phyloP scores from a whole-genome alignment of 139 green algal genomes.

The Tetradesmus obliquus region DNA sequence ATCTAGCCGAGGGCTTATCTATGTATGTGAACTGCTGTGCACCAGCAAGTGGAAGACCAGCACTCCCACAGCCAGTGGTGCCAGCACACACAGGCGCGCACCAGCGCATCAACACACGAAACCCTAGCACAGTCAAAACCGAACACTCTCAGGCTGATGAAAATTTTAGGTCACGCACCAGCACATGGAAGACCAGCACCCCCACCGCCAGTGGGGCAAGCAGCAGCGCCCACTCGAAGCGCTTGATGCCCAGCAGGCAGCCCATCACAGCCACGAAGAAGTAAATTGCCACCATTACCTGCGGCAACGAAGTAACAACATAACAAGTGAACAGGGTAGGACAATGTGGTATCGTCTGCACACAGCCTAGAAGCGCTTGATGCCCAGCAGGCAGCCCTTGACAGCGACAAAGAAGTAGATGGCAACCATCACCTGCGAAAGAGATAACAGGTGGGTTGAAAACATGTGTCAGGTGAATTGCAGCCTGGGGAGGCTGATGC shows the following conservation, averaged over 20 bases:
- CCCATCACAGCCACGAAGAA: conserved; percentile 81
- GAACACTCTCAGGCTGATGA: neutral
- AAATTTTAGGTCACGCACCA: neutral
- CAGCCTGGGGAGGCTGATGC: no score
- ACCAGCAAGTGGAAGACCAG: conserved; percentile 57
- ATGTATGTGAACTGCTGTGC: no score
- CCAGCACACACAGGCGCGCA: neutral
- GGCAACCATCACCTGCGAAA: conserved; percentile 67
- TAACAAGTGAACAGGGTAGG: no score
- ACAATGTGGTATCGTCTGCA: no score
- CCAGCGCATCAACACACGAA: neutral
- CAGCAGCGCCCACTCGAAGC: conserved; percentile 56
- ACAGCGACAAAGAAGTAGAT: conserved; percentile 77
- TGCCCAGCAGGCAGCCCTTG: conserved; percentile 76
- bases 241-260: conserved; percentile 74
- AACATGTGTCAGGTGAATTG: no score
- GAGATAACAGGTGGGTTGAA: no score
- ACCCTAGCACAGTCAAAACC: neutral
- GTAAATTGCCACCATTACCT: conserved; percentile 68
- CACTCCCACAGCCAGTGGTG: conserved; percentile 38
- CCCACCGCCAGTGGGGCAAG: conserved; percentile 57
- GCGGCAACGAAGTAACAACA: conserved; percentile 41
- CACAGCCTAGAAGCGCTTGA: no score
- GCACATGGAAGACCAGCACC: conserved; percentile 59
- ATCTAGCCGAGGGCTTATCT: no score